Evolutionary conservation across 2,329 filamentous ascomycete species (phyloP).

Genomic region (Nothomitra cinnamomea): DNA sequence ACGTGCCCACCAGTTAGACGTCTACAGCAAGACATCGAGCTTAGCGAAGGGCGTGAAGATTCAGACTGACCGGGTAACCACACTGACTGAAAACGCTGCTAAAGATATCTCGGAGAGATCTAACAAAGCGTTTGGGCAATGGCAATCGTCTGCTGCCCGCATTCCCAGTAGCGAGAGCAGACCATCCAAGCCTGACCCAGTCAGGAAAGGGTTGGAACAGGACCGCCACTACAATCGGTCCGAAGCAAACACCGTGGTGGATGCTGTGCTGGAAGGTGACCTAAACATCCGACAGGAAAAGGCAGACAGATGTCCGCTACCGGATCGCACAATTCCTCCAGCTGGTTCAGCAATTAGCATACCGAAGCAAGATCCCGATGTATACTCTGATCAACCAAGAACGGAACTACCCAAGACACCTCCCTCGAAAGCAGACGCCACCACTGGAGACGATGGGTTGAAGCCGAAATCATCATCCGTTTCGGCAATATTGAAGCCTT

Average conservation of each 20-base stretch:
- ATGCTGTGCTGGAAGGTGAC: conserved; percentile 22
- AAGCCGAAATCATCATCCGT: conserved; percentile 8
- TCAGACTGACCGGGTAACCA: conserved; percentile 42
- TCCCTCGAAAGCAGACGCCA: conserved; percentile 10
- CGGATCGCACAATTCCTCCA: conserved; percentile 33
- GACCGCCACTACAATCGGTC: conserved; percentile 33
- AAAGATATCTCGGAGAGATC: conserved; percentile 40
- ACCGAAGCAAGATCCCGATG: conserved; percentile 18
- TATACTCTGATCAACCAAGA: conserved; percentile 17
- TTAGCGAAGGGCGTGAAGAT: conserved; percentile 43
- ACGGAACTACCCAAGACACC: conserved; percentile 20
- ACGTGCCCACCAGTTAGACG: conserved; percentile 42
- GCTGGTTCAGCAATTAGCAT: conserved; percentile 10
- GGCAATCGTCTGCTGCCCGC: not conserved
- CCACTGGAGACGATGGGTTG: conserved; percentile 16
- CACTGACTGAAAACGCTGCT: conserved; percentile 41
- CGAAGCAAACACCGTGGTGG: conserved; percentile 22
- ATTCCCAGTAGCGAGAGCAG: not conserved
- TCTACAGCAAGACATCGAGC: conserved; percentile 46
- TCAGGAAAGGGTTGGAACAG: conserved; percentile 26
- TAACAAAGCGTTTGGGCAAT: conserved; percentile 26
- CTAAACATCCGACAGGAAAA: conserved; percentile 30
- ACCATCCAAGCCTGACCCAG: conserved; percentile 16
- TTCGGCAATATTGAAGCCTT: not conserved
- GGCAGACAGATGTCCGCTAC: conserved; percentile 26